Evolutionary conservation across 441 rosid genomes (phyloP), one percentile per base, ranked within the genome.

Genomic region (Hura crepitans): DNA sequence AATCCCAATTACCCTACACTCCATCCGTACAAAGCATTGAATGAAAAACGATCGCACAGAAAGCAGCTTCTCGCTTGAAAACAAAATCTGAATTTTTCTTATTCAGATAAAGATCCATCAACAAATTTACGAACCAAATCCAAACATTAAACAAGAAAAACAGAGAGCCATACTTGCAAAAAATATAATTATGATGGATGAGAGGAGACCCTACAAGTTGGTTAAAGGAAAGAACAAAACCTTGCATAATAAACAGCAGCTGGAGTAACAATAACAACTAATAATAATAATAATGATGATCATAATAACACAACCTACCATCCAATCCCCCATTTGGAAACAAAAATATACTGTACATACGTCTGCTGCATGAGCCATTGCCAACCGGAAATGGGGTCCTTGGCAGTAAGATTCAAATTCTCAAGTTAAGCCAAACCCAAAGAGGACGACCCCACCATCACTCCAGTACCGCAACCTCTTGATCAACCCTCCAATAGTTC

Each of bases 401-500:
- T 33, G 60, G 51, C 66, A 58, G 62, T 31, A 55, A 56, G 74
- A 68, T 66, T 72, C 54, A 65, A 59, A 57, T 75, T 71, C 64
- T 54, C 53, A 27, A 60, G 70, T 27, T 56, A 68, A 54, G 42
- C 43, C 27, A 58, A n/a, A 56, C 59, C 57, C 61, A 39, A 42
- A 62, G 53, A n/a, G 60, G 35, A 54, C 59, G 68, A 58, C 33
- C 4, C 39, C 67, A 3, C 56, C 73, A 50, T 83, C 76, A 89
- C 81, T 95, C 97, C 76, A 84, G 77, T 74, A 91, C 93, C 1
- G 90, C 84, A 50, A 91, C 95, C 85, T 90, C 96, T 74, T 89
- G 91, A 76, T 95, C 96, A 47, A 89, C 87, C 79, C 89, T 87
- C 99, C 99, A 96, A 74, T 86, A 96, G 75, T 91, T 96, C 37